A percentile compares a stretch with the other conserved stretches of the same genome.
These are phyloP conservation scores for Podospora anserina DNA, from an alignment of 495 filamentous ascomycete species.

Conservation along the genomic window DNA sequence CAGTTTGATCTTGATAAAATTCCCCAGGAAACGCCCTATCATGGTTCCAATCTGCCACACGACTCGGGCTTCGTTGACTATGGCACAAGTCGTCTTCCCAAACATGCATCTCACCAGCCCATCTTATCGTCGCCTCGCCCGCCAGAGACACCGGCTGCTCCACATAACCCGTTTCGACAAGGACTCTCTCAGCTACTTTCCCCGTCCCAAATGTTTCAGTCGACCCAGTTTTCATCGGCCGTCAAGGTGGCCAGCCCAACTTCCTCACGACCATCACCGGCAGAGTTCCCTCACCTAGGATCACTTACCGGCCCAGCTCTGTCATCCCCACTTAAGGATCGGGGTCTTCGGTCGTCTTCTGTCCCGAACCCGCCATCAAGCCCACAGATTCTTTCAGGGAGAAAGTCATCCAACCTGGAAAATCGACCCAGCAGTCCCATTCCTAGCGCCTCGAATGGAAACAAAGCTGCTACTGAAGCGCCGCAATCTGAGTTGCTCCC, in stretches of 20 bases:
- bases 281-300: constrained; percentile 34
- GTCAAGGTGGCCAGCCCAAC: constrained; percentile 45
- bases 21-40: constrained; percentile 13
- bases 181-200: constrained; percentile 36
- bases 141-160: constrained; percentile 45
- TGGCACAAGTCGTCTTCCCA: constrained; percentile 13
- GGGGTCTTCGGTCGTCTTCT: constrained; percentile 40
- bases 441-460: constrained; percentile 15
- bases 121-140: constrained; percentile 13
- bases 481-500: not conserved
- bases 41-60: constrained; percentile 12
- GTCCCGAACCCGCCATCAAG: constrained; percentile 33
- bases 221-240: constrained; percentile 45
- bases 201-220: constrained; percentile 44
- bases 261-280: constrained; percentile 48
- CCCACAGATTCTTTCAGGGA: constrained; percentile 29
- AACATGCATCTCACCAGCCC: constrained; percentile 17
- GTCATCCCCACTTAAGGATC: constrained; percentile 46
- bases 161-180: constrained; percentile 42
- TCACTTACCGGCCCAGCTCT: constrained; percentile 38
- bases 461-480: constrained; percentile 28
- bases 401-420: constrained; percentile 15
- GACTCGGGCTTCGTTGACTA: constrained; percentile 28
- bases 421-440: constrained; percentile 23
- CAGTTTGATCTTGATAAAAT: constrained; percentile 30